Evolutionary conservation across 1,139 yeast genomes (phyloP).

Genomic region (Blastobotrys buckinghamii): DNA sequence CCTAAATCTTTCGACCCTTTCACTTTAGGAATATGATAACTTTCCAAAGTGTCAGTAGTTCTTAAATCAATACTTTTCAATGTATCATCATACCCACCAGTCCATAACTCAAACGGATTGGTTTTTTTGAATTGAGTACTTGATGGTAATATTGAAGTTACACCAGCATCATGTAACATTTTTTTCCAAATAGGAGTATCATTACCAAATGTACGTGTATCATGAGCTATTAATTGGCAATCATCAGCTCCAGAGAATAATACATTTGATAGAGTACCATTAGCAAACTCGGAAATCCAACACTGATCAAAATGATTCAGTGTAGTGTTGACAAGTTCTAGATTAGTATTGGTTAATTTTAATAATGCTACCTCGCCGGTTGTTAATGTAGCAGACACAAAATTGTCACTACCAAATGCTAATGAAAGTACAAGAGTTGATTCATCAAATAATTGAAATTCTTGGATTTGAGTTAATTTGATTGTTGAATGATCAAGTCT

Average conservation of each 20-base stretch:
- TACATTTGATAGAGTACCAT: constrained; percentile 45
- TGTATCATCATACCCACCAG: constrained; percentile 90
- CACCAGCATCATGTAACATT: constrained; percentile 79
- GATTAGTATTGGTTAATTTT: constrained; percentile 13
- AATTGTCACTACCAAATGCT: constrained; percentile 36
- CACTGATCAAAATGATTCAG: constrained; percentile 67
- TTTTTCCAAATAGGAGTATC: constrained; percentile 43
- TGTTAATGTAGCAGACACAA: constrained; percentile 32
- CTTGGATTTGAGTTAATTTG: constrained; percentile 19
- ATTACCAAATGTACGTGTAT: constrained; percentile 41
- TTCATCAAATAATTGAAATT: constrained; percentile 38
- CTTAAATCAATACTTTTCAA: constrained; percentile 67
- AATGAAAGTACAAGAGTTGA: constrained; percentile 59
- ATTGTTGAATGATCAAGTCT: constrained; percentile 16
- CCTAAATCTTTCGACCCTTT: constrained; percentile 50
- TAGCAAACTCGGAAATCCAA: constrained; percentile 81
- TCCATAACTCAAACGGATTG: constrained; percentile 46
- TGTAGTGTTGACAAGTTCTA: constrained; percentile 16
- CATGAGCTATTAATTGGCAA: constrained; percentile 68
- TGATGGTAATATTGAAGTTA: constrained; percentile 61
- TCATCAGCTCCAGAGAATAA: constrained; percentile 93
- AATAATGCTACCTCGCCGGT: constrained; percentile 31
- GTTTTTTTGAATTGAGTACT: constrained; percentile 31
- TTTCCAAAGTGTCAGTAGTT: constrained; percentile 38
- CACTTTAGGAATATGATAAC: constrained; percentile 46